Conservation (phyloP, 257 asterid species). For the Capsicum chinense region DNA sequence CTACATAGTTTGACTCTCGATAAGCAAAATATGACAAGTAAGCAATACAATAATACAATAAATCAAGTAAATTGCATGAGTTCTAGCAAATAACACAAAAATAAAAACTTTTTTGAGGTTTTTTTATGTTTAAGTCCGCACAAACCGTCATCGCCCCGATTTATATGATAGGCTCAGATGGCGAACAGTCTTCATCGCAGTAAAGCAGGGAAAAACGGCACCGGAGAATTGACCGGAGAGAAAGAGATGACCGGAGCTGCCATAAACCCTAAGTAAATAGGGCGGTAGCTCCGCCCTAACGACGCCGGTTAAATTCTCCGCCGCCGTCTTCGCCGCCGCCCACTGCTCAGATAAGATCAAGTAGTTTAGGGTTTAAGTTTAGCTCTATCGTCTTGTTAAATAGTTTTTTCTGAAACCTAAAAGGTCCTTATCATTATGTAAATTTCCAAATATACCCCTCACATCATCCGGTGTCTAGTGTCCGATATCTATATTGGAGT, state of each 20-base stretch:
- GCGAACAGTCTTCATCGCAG: too few species aligned
- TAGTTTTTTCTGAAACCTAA: constrained; percentile 21
- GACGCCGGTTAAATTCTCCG: background rate
- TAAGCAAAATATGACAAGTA: too few species aligned
- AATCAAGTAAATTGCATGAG: too few species aligned
- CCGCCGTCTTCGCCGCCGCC: constrained; percentile 39
- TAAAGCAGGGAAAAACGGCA: constrained; percentile 24
- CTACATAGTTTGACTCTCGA: too few species aligned
- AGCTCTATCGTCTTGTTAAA: background rate
- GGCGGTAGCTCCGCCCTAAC: constrained; percentile 45
- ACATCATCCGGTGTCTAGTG: too few species aligned
- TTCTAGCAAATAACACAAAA: too few species aligned
- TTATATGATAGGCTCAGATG: too few species aligned
- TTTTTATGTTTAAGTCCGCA: too few species aligned
- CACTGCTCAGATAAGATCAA: constrained; percentile 81
- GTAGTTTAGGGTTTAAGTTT: constrained; percentile 30
- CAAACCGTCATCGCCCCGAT: too few species aligned
- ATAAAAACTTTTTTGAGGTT: too few species aligned
- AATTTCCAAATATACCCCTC: constrained; percentile 3
- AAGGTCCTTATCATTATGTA: background rate
- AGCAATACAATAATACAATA: too few species aligned
- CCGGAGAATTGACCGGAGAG: background rate
- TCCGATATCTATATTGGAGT: too few species aligned
- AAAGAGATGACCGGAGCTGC: constrained; percentile 41
- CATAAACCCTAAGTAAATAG: constrained; percentile 33